These are phyloP conservation scores for Coccinonectria pachysandricola DNA, from an alignment of 2,329 filamentous ascomycete species.

Conservation along the genomic window DNA sequence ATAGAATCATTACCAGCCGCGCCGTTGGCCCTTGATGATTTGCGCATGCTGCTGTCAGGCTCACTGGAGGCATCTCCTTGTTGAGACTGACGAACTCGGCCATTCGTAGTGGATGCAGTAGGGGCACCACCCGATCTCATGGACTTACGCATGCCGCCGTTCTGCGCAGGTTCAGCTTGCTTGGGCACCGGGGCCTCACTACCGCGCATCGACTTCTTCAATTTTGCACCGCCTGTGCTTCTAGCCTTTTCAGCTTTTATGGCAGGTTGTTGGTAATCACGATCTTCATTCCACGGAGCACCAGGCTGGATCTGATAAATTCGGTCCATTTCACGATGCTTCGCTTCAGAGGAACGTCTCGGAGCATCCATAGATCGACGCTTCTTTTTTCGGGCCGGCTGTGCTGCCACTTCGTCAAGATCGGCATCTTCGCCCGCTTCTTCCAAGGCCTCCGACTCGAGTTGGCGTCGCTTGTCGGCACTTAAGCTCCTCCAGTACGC, in stretches of 20 bases:
- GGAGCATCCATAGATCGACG: constrained; percentile 6
- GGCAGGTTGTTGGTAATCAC: constrained; percentile 5
- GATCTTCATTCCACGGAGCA: constrained; percentile 22
- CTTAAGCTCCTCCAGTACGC: constrained; percentile 60
- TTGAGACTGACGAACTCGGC: constrained; percentile 14
- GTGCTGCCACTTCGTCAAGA: constrained; percentile 17
- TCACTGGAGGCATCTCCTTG: constrained; percentile 5
- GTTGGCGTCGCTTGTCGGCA: constrained; percentile 49
- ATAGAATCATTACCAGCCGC: constrained; percentile 3
- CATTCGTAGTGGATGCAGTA: constrained; percentile 4
- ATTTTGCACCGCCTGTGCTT: constrained; percentile 12
- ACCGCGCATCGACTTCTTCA: constrained; percentile 39
- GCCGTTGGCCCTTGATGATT: constrained; percentile 13
- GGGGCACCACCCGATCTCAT: constrained; percentile 17
- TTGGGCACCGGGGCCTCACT: constrained; percentile 13
- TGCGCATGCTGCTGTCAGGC: constrained; percentile 12
- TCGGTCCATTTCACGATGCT: constrained; percentile 13
- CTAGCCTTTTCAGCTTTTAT: constrained; percentile 2
- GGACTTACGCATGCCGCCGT: constrained; percentile 24
- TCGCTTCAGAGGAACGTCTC: constrained; percentile 4
- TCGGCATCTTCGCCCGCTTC: constrained; percentile 39
- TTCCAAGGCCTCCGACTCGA: constrained; percentile 47
- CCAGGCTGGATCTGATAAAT: constrained; percentile 31
- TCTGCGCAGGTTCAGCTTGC: constrained; percentile 6
- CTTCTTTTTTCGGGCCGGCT: constrained; percentile 29